Percentiles rank a stretch among this genome's conserved stretches.
phyloP scores from a whole-genome alignment of 1,139 yeast genomes.

The Geotrichum carabidarum region DNA sequence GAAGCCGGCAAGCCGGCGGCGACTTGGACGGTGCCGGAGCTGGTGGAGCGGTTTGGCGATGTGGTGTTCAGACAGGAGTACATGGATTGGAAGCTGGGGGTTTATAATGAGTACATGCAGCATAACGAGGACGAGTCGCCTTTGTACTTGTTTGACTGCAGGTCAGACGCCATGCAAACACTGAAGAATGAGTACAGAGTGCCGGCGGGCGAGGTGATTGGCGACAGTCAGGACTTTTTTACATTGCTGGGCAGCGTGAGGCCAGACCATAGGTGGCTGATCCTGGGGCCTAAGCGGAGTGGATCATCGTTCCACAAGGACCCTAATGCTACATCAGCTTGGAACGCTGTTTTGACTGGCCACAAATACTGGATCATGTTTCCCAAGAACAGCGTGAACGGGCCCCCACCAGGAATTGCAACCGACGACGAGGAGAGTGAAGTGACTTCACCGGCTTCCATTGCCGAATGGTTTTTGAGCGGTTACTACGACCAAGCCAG shows the following conservation, averaged over 20 bases:
- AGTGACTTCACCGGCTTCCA: conserved; percentile 85
- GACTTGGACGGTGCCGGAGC: conserved; percentile 51
- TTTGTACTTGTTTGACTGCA: conserved; percentile 77
- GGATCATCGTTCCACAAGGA: conserved; percentile 93
- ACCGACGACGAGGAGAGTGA: conserved; percentile 76
- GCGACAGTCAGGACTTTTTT: conserved; percentile 33
- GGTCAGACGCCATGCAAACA: conserved; percentile 54
- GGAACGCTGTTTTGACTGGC: conserved; percentile 78
- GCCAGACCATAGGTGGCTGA: conserved; percentile 89
- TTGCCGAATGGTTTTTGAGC: conserved; percentile 83
- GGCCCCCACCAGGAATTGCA: conserved; percentile 79
- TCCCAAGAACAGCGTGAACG: conserved; percentile 63
- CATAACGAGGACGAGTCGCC: conserved; percentile 75
- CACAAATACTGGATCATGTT: conserved; percentile 84
- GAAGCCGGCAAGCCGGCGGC: conserved; percentile 40
- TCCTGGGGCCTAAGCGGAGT: conserved; percentile 71
- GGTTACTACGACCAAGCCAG: conserved; percentile 69
- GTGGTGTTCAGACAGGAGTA: conserved; percentile 76
- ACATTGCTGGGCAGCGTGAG: conserved; percentile 46
- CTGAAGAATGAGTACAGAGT: conserved; percentile 50
- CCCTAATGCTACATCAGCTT: conserved; percentile 85
- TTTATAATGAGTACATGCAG: conserved; percentile 58
- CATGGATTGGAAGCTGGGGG: conserved; percentile 66
- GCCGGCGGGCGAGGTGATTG: conserved; percentile 49
- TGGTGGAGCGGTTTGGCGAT: conserved; percentile 52